Evolutionary conservation across 345 rosid species (phyloP), one percentile per base, ranked within the genome.

Genomic region (Camelina sativa): DNA sequence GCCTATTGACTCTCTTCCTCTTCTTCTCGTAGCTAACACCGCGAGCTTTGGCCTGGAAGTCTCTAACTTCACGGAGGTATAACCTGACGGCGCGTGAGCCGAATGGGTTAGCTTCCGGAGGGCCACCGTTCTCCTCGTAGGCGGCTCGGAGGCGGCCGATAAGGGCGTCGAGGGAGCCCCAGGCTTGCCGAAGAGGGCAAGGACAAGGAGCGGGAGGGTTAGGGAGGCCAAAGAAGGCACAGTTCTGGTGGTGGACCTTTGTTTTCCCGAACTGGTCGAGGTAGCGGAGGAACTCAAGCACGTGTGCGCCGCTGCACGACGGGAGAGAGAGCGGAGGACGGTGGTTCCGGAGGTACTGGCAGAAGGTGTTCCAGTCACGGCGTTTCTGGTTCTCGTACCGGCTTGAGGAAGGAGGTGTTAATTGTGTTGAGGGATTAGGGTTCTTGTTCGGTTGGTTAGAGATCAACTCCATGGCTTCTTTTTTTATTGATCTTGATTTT

Each of bases 1-100:
- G 77, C 20, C 34, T 69, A 6, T 89, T 88, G 17, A 63, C 75
- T 83, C 94, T 85, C 62, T 74, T 79, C 63, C 79, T 74, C 76
- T 79, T 79, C 67, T 79, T 79, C 12, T 79, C 82, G 16, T 79
- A 79, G 71, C 78, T 69, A 67, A 79, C 79, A 0, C 82, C 82
- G 0, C 82, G 74, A 40, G 82, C 82, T 69, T 74, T 79, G 15
- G 82, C 79, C 10, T 79, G 82, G 35, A 74, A 73, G 51, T 79
- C 82, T 63, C 82, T 63, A 11, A 73, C 82, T 41, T 79, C 71
- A 48, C 79, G 66, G 28, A 79, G 78, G 65, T 53, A 79, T 47
- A 79, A 46, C 72, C 82, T 79, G 5, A 79, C 82, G 13, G 82
- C 76, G 17, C 79, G 79, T 79, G 79, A 75, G 43, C 76, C 82